A percentile compares a stretch with the other conserved stretches of the same genome.
Evolutionary conservation across 2,329 filamentous ascomycete genomes (phyloP).

Genomic region (Fusarium newnesense): DNA sequence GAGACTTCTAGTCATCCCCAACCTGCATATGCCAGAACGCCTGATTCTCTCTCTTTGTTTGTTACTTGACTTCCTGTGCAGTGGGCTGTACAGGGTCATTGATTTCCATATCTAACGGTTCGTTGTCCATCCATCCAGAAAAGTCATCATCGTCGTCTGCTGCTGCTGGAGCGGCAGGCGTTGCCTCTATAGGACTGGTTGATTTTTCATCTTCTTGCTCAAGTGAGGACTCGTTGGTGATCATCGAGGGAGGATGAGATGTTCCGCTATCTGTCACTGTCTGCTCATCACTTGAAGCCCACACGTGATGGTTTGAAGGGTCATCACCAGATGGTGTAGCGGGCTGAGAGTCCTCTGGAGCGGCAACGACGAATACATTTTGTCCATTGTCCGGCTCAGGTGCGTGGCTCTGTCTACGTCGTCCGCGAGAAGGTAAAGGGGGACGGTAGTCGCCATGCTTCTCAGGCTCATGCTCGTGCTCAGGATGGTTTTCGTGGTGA

Average conservation of each 20-base stretch:
- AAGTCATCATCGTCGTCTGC: conserved; percentile 50
- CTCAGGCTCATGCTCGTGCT: conserved; percentile 29
- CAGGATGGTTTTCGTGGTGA: conserved; percentile 43
- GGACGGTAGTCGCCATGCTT: conserved; percentile 27
- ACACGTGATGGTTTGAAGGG: conserved; percentile 26
- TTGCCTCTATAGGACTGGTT: conserved; percentile 14
- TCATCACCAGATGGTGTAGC: conserved; percentile 59
- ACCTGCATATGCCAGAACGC: conserved; percentile 28
- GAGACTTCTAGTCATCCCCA: conserved; percentile 13
- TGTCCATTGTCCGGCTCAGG: conserved; percentile 56
- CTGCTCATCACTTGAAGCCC: conserved; percentile 28
- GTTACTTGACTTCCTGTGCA: conserved; percentile 40
- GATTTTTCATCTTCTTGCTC: conserved; percentile 14
- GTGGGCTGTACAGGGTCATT: conserved; percentile 27
- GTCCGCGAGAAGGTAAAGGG: conserved; percentile 52
- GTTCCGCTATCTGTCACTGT: conserved; percentile 26
- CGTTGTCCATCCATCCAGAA: conserved; percentile 52
- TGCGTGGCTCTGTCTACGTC: conserved; percentile 50
- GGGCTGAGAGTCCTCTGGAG: conserved; percentile 71
- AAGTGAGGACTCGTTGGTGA: conserved; percentile 19
- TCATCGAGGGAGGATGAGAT: conserved; percentile 21
- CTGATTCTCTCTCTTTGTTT: conserved; percentile 10
- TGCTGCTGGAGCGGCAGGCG: conserved; percentile 26
- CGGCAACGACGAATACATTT: conserved; percentile 71
- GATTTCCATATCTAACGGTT: conserved; percentile 41